Conservation (phyloP, 306 rosid genomes). For the Astragalus glycyphyllos region DNA sequence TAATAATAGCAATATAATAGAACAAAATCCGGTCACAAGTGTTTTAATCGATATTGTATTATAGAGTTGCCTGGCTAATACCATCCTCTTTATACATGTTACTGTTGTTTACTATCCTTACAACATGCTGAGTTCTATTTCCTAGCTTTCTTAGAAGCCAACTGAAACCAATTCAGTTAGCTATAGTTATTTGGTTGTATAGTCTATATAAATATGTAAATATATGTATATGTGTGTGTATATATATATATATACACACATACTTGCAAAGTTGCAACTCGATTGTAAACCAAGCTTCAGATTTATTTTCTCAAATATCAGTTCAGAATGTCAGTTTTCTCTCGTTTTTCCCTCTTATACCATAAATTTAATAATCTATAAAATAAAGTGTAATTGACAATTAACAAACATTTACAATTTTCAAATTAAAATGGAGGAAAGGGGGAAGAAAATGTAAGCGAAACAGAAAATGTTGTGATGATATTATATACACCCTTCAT, state of each 20-base stretch:
- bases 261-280: background rate
- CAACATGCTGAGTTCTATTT: background rate
- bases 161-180: background rate
- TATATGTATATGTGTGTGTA: no score
- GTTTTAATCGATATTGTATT: conserved; percentile 15
- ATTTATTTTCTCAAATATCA: background rate
- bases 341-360: background rate
- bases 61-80: background rate
- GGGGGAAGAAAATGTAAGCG: conserved; percentile 24
- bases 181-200: background rate
- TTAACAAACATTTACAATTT: conserved; percentile 25
- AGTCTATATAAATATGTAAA: background rate
- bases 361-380: background rate
- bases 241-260: background rate
- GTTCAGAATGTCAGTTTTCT: conserved; percentile 1
- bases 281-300: background rate
- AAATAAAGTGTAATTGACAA: conserved; percentile 18
- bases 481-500: conserved; percentile 20
- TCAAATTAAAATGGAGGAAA: conserved; percentile 33
- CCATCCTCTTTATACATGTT: background rate
- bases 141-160: background rate
- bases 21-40: conserved; percentile 19
- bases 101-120: background rate
- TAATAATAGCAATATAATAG: conserved; percentile 2
- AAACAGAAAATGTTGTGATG: conserved; percentile 14